Evolutionary conservation across 306 rosid genomes (phyloP).

Genomic region (Cicer yamashitae): DNA sequence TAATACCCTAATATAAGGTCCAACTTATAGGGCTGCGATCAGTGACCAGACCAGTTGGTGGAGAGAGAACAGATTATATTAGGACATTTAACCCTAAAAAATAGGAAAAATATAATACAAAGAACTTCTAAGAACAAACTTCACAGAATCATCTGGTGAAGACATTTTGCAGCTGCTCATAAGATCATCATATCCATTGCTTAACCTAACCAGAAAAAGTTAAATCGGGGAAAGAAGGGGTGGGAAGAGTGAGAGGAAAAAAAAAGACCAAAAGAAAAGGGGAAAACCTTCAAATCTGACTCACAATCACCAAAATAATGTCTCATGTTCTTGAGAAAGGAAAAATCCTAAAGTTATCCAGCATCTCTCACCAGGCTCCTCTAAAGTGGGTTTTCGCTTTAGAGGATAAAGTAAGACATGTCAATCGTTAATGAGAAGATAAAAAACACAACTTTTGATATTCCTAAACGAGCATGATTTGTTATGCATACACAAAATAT

Average conservation of each 20-base stretch:
- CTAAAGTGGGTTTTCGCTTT: background rate
- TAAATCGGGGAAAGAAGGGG: background rate
- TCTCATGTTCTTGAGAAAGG: constrained; percentile 6
- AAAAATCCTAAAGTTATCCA: constrained; percentile 9
- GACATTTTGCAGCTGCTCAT: constrained; percentile 57
- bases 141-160: constrained; percentile 50
- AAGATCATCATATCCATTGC: constrained; percentile 57
- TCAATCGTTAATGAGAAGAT: background rate
- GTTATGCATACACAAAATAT: constrained; percentile 5
- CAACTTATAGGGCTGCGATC: background rate
- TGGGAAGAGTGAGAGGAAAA: background rate
- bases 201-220: constrained; percentile 51
- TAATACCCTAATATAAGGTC: constrained; percentile 23
- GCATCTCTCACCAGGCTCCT: constrained; percentile 24
- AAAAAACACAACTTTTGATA: background rate
- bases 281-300: constrained; percentile 24
- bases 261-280: background rate
- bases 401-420: background rate
- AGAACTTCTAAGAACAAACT: constrained; percentile 44
- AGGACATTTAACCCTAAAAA: constrained; percentile 4
- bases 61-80: background rate
- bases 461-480: background rate
- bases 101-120: constrained; percentile 1
- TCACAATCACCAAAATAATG: constrained; percentile 22
- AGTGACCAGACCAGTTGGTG: constrained; percentile 32